Percentiles rank a stretch among this genome's conserved stretches.
Conservation (phyloP, 768 basidiomycete species). For the Tricholoma flavovirens region DNA sequence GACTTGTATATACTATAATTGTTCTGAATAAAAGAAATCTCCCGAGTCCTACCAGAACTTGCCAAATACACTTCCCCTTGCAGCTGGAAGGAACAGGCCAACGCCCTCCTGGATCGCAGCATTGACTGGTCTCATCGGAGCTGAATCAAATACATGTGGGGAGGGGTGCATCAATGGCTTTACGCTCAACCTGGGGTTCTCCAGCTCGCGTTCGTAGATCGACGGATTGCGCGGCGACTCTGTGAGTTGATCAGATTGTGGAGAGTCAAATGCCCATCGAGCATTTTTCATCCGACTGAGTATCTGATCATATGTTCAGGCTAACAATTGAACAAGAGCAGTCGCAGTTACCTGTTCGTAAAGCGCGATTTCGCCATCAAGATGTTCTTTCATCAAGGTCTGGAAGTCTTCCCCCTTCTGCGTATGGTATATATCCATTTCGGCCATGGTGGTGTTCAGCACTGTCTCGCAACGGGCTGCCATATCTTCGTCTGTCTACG, state of each 20-base stretch:
- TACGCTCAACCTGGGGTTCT: conserved; percentile 41
- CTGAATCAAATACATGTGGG: conserved; percentile 71
- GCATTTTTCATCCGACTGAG: conserved; percentile 54
- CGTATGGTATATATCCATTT: conserved; percentile 74
- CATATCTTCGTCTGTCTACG: conserved; percentile 56
- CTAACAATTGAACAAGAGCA: background rate
- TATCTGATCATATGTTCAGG: conserved; percentile 31
- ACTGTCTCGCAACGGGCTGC: conserved; percentile 81
- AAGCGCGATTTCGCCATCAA: conserved; percentile 73
- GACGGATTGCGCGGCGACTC: conserved; percentile 55
- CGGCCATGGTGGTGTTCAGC: conserved; percentile 82
- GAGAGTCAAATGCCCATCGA: conserved; percentile 46
- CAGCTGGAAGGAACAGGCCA: conserved; percentile 44
- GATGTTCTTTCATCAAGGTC: conserved; percentile 53
- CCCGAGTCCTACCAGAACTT: conserved; percentile 45
- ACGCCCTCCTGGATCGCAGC: conserved; percentile 72
- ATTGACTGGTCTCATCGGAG: conserved; percentile 70
- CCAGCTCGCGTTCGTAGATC: conserved; percentile 71
- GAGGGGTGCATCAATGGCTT: conserved; percentile 64
- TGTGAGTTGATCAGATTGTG: conserved; percentile 43
- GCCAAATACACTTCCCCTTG: conserved; percentile 52
- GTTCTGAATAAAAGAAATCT: too few species aligned
- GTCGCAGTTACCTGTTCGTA: conserved; percentile 54
- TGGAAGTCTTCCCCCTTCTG: conserved; percentile 71
- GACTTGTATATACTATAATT: too few species aligned